These are phyloP conservation scores for Lippia alba DNA, from an alignment of 305 asterid genomes.

Conservation along the genomic window DNA sequence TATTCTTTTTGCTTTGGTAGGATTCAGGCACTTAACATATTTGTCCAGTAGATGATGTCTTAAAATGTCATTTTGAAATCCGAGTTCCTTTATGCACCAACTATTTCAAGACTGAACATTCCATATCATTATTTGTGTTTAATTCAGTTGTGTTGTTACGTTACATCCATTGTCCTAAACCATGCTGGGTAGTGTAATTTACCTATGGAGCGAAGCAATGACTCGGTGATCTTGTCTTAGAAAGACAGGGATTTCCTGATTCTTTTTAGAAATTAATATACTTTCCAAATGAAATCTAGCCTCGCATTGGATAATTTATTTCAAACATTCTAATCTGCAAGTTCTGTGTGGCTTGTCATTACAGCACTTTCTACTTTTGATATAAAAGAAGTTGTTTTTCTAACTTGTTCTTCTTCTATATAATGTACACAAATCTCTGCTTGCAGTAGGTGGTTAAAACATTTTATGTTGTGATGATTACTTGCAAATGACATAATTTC, in stretches of 20 bases:
- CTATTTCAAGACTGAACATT: background rate
- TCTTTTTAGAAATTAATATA: background rate
- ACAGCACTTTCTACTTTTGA: background rate
- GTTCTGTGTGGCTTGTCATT: background rate
- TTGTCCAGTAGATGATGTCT: background rate
- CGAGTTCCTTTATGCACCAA: background rate
- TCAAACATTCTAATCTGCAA: background rate
- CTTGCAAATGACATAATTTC: background rate
- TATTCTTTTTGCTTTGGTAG: background rate
- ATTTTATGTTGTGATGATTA: background rate
- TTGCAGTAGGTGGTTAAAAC: background rate
- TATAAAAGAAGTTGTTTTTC: background rate
- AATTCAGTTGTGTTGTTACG: background rate
- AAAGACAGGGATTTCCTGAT: background rate
- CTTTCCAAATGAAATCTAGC: conserved; percentile 1
- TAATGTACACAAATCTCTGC: background rate
- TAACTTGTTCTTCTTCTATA: background rate
- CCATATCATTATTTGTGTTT: background rate
- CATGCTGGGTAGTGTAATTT: background rate
- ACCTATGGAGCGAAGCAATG: background rate
- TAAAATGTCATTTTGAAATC: background rate
- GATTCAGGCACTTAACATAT: background rate
- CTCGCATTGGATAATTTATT: background rate
- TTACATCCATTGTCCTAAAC: background rate
- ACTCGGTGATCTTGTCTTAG: background rate